These are phyloP conservation scores for Lodderomyces parapsilosis DNA, from an alignment of 1,139 yeast species.

Conservation along the genomic window DNA sequence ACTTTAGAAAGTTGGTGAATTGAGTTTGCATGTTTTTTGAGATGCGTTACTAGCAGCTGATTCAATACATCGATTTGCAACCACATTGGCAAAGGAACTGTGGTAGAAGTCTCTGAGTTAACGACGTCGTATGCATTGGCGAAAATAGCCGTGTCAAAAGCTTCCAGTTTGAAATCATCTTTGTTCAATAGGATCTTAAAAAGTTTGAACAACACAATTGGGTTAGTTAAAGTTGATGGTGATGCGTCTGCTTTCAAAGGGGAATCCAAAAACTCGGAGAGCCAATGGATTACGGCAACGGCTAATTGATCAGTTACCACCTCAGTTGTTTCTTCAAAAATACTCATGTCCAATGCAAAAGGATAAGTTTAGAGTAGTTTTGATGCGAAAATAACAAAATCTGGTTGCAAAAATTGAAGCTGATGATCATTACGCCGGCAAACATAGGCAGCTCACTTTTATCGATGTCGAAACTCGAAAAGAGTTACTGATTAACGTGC, in stretches of 20 bases:
- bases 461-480: too few relatives aligned
- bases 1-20: conserved; percentile 10
- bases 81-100: neutral
- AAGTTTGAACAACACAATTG: conserved; percentile 13
- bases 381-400: neutral
- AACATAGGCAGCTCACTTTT: too few relatives aligned
- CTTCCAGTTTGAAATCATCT: conserved; percentile 14
- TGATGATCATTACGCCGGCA: too few relatives aligned
- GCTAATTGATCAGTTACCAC: neutral
- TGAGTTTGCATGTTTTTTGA: neutral
- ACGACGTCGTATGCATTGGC: conserved; percentile 4
- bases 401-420: conserved; percentile 6
- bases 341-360: too few relatives aligned
- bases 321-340: neutral
- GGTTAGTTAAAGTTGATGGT: conserved; percentile 12
- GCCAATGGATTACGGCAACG: conserved; percentile 23
- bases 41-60: neutral
- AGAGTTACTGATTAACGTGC: too few relatives aligned
- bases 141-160: conserved; percentile 2
- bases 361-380: neutral
- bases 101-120: neutral
- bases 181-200: conserved; percentile 16
- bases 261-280: conserved; percentile 23
- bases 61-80: neutral
- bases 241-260: conserved; percentile 16